phyloP scores from a whole-genome alignment of 371 early-diverging fungal species.

The Mucor piriformis region DNA sequence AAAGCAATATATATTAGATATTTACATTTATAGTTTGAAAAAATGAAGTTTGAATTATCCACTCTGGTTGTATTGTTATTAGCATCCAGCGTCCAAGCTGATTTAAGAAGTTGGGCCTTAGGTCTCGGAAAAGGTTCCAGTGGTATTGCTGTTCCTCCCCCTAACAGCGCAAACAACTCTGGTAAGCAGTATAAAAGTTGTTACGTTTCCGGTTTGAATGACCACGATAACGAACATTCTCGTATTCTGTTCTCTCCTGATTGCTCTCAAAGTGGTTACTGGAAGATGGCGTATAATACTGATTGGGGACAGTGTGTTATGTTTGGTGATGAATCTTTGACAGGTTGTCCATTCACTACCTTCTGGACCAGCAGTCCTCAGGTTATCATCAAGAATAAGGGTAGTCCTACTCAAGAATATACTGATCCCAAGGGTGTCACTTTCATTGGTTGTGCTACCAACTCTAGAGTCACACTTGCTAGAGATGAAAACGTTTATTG shows the following conservation, averaged over 20 bases:
- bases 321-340: neutral
- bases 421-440: neutral
- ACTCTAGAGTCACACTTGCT: neutral
- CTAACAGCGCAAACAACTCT: neutral
- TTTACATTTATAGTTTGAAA: too few species aligned
- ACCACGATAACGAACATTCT: neutral
- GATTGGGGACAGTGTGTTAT: neutral
- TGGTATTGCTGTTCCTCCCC: neutral
- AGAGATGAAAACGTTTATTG: slow-evolving; percentile 3
- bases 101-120: slow-evolving; percentile 3
- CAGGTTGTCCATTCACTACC: neutral
- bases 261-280: slow-evolving; percentile 1
- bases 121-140: neutral
- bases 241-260: neutral
- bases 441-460: slow-evolving; percentile 1
- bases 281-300: neutral
- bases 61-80: too few species aligned
- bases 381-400: neutral
- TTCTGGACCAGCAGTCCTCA: slow-evolving; percentile 1
- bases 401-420: neutral
- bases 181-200: neutral
- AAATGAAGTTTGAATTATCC: too few species aligned
- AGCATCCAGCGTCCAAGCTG: neutral
- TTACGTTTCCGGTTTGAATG: neutral
- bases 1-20: too few species aligned